Evolutionary conservation across 2,329 filamentous ascomycete species (phyloP).

Genomic region (Talaromyces sp.): DNA sequence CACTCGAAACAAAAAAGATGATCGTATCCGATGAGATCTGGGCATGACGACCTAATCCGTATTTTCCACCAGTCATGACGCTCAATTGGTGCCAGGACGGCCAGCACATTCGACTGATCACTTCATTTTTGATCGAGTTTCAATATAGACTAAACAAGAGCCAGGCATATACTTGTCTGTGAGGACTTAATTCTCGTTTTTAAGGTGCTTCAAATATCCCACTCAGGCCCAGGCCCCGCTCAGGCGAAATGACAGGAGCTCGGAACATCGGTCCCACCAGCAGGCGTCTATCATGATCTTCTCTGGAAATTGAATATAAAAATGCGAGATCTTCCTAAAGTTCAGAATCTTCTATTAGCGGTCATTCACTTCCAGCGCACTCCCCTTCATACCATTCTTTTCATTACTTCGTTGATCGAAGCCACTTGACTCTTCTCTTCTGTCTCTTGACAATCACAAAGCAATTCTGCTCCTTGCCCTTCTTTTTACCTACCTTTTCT

Average conservation of each 20-base stretch:
- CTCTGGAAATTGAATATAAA: neutral
- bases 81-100: neutral
- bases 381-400: slow-evolving; percentile 2
- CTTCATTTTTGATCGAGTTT: neutral
- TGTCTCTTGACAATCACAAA: neutral
- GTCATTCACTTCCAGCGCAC: neutral
- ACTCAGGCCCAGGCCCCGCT: neutral
- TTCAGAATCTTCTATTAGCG: neutral
- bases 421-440: neutral
- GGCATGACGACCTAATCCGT: neutral
- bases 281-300: neutral
- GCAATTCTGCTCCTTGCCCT: neutral
- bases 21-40: neutral
- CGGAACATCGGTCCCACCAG: neutral
- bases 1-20: slow-evolving; percentile 2
- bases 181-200: neutral
- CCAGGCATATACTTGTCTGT: neutral
- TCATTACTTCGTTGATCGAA: slow-evolving; percentile 3
- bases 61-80: neutral
- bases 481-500: neutral
- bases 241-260: slow-evolving; percentile 12
- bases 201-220: neutral
- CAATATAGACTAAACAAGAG: neutral
- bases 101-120: neutral
- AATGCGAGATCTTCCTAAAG: neutral